Base-by-base conservation (phyloP, 495 filamentous ascomycete species). In the Neurospora sp. region DNA sequence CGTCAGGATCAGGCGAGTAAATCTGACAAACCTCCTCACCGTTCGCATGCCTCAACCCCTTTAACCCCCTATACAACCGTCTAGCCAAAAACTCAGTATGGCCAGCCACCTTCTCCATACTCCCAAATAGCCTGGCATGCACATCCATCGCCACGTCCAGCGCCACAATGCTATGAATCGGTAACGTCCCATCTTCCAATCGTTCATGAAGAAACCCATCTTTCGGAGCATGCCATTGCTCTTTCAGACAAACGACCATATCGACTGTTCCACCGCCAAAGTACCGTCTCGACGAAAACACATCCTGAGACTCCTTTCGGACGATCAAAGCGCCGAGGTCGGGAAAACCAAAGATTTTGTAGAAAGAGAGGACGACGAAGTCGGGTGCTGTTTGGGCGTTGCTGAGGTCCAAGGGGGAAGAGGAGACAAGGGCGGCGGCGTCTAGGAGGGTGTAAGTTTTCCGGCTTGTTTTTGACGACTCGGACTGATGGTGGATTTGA, bases 211-310 rank as follows among this genome's bases (percentile, higher is more conserved):
- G 83, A n/a, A 86, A 86, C 8, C 89, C 84, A 31, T 83, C 82
- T 77, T 95, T 96, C 70, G 88, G 86, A 1, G 88, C 90, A 83
- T 95, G 90, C 90, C 92, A 96, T 71, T 87, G 85, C 74, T 90
- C 89, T 73, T 84, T 88, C 35, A 83, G 76, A 65, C 83, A 89
- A 14, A 86, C 77, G 16, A 89, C 85, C 87, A 96, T 91, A 74
- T 97, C 94, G 1, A 97, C 94, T 1, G 95, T 98, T 7, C 95
- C 95, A n/a, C 95, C 95, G 3, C 95, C 95, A 79, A 98, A 98
- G 77, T 95, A 98, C 75, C 82, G 87, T 59, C 93, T 88, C 35
- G 84, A 82, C 45, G 83, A 80, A 53, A 97, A 88, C 1, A 91
- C 82, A 31, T 82, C 77, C 1, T 85, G 88, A n/a, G 91, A 86